These are phyloP conservation scores for Pseudozyma sp. DNA, from an alignment of 1,284 basidiomycete species.

Conservation along the genomic window DNA sequence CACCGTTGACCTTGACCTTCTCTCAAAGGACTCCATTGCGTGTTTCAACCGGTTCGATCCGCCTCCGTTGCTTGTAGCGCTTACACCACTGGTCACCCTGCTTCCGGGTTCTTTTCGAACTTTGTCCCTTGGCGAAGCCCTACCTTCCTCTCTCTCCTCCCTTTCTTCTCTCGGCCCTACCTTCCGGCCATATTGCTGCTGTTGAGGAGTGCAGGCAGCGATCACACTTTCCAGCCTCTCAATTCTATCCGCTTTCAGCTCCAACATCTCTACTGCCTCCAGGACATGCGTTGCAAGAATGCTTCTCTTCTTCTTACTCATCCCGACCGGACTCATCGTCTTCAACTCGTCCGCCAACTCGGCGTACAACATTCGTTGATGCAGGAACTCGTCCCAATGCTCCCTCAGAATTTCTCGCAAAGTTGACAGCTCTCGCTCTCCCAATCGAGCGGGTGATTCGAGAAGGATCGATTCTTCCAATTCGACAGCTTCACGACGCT, in stretches of 20 bases:
- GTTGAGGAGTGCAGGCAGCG: not conserved
- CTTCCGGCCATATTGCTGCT: not conserved
- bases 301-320: conserved; percentile 50
- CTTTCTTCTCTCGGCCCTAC: not conserved
- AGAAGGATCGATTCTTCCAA: conserved; percentile 44
- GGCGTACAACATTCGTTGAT: conserved; percentile 60
- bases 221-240: conserved; percentile 43
- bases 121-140: no score
- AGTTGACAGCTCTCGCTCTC: conserved; percentile 4
- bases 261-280: conserved; percentile 63
- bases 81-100: conserved; percentile 6
- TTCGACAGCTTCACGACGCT: conserved; percentile 18
- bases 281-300: conserved; percentile 64
- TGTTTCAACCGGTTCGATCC: conserved; percentile 28
- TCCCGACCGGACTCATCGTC: conserved; percentile 46
- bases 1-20: not conserved
- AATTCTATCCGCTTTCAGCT: conserved; percentile 62
- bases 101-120: no score
- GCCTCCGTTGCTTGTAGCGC: conserved; percentile 1
- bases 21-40: conserved; percentile 27
- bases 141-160: conserved; percentile 5
- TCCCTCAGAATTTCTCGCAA: conserved; percentile 47
- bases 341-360: conserved; percentile 68
- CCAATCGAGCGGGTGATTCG: conserved; percentile 7
- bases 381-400: conserved; percentile 65